phyloP scores from a whole-genome alignment of 805 yeast genomes.

The Kodamaea laetipori region DNA sequence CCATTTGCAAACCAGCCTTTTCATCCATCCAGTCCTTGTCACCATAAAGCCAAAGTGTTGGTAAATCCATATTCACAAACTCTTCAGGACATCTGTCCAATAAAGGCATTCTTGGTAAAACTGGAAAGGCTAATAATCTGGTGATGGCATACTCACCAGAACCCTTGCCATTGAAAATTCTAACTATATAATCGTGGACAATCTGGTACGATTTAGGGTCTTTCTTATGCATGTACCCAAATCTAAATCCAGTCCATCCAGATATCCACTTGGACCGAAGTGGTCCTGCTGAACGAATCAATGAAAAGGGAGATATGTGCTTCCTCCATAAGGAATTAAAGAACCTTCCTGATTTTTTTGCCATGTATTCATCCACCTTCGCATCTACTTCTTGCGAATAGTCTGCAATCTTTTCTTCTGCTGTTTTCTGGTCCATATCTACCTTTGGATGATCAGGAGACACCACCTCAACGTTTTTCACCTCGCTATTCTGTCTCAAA shows the following conservation, averaged over 20 bases:
- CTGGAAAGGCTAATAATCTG: conserved; percentile 59
- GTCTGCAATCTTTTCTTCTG: conserved; percentile 6
- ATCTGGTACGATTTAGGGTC: conserved; percentile 38
- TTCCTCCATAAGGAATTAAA: conserved; percentile 48
- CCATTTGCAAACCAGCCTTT: conserved; percentile 50
- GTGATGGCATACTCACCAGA: conserved; percentile 69
- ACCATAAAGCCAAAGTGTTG: conserved; percentile 64
- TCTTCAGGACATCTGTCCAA: conserved; percentile 49
- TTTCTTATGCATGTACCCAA: conserved; percentile 41
- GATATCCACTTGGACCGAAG: conserved; percentile 52
- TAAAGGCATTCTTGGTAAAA: conserved; percentile 57
- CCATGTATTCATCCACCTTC: conserved; percentile 14
- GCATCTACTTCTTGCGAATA: conserved; percentile 12
- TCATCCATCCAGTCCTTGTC: conserved; percentile 73
- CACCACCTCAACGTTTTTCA: conserved; percentile 4
- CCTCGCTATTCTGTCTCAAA: conserved; percentile 29
- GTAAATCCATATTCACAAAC: conserved; percentile 44
- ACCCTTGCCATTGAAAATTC: conserved; percentile 54
- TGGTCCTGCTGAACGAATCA: conserved; percentile 56
- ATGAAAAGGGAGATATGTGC: conserved; percentile 56
- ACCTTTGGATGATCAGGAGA: background rate
- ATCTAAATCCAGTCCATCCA: conserved; percentile 53
- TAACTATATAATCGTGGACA: conserved; percentile 57
- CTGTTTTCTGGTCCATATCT: background rate
- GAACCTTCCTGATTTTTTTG: conserved; percentile 21